Evolutionary conservation across 768 basidiomycete genomes (phyloP).

Genomic region (Tylopilus balloui): DNA sequence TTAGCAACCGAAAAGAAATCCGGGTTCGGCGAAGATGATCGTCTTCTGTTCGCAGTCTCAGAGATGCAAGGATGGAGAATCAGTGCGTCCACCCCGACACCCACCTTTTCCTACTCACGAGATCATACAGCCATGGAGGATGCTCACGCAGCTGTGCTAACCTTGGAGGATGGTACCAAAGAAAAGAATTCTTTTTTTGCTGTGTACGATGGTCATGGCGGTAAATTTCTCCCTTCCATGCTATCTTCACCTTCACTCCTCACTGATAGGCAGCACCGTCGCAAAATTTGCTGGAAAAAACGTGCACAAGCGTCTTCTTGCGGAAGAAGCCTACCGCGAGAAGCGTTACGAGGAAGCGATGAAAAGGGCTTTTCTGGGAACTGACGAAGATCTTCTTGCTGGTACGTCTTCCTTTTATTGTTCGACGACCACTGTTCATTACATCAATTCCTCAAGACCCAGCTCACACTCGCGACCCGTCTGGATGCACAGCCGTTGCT

Average conservation of each 20-base stretch:
- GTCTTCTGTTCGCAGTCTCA: slow-evolving; percentile 70
- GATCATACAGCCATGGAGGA: slow-evolving; percentile 90
- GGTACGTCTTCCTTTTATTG: slow-evolving; percentile 43
- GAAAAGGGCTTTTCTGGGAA: slow-evolving; percentile 87
- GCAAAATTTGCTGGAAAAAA: slow-evolving; percentile 83
- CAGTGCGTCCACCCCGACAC: slow-evolving; percentile 54
- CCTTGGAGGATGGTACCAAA: slow-evolving; percentile 50
- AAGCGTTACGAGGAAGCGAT: slow-evolving; percentile 71
- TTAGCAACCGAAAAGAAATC: slow-evolving; percentile 82
- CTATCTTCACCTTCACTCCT: neutral
- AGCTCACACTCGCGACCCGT: slow-evolving; percentile 83
- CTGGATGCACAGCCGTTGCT: slow-evolving; percentile 94
- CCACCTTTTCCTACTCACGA: neutral
- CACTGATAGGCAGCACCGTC: slow-evolving; percentile 64
- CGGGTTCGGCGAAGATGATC: slow-evolving; percentile 63
- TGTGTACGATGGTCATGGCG: slow-evolving; percentile 98
- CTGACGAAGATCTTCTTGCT: slow-evolving; percentile 88
- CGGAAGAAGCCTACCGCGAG: slow-evolving; percentile 68
- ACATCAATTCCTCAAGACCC: slow-evolving; percentile 52
- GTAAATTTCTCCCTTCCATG: slow-evolving; percentile 39
- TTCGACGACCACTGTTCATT: neutral
- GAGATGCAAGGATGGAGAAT: slow-evolving; percentile 99
- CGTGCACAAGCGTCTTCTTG: slow-evolving; percentile 70
- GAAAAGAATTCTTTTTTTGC: slow-evolving; percentile 81
- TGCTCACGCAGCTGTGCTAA: slow-evolving; percentile 73